phyloP scores from a whole-genome alignment of 2,329 filamentous ascomycete genomes.

The Trichoderma sp. region DNA sequence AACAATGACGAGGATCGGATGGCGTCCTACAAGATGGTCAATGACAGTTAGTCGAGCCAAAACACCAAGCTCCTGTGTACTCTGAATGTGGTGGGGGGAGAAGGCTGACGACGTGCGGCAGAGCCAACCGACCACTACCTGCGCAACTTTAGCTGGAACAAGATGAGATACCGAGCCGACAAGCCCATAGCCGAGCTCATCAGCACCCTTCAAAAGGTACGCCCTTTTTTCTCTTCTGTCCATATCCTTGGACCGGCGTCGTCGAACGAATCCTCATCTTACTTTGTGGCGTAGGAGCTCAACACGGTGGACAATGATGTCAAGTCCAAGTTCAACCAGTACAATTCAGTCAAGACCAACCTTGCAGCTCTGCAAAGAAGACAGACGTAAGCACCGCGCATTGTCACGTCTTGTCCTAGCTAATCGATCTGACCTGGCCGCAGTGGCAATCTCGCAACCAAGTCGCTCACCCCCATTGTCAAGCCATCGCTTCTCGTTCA shows the following conservation, averaged over 20 bases:
- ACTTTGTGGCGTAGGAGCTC: conserved; percentile 65
- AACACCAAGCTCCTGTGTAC: neutral
- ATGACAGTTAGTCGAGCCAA: conserved; percentile 70
- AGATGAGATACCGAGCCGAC: conserved; percentile 93
- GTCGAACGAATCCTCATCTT: neutral
- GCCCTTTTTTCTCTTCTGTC: neutral
- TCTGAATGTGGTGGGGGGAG: conserved; percentile 7
- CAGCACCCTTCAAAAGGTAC: conserved; percentile 82
- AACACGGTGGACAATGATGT: conserved; percentile 93
- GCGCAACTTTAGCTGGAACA: conserved; percentile 91
- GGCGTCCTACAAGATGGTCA: conserved; percentile 86
- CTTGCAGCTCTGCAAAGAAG: conserved; percentile 80
- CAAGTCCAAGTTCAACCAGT: conserved; percentile 90
- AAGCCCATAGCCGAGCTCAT: conserved; percentile 86
- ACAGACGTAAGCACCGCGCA: conserved; percentile 68
- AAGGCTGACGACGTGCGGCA: conserved; percentile 47
- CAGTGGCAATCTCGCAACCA: conserved; percentile 90
- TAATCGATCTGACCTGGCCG: conserved; percentile 3
- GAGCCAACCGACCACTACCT: conserved; percentile 96
- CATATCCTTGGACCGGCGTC: neutral
- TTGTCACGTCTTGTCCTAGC: neutral
- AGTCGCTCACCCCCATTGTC: conserved; percentile 88
- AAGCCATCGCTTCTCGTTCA: conserved; percentile 77
- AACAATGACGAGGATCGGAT: conserved; percentile 83
- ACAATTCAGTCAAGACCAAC: conserved; percentile 86